Evolutionary conservation across 148 eudicot genomes (phyloP).

Genomic region (Fagopyrum esculentum): DNA sequence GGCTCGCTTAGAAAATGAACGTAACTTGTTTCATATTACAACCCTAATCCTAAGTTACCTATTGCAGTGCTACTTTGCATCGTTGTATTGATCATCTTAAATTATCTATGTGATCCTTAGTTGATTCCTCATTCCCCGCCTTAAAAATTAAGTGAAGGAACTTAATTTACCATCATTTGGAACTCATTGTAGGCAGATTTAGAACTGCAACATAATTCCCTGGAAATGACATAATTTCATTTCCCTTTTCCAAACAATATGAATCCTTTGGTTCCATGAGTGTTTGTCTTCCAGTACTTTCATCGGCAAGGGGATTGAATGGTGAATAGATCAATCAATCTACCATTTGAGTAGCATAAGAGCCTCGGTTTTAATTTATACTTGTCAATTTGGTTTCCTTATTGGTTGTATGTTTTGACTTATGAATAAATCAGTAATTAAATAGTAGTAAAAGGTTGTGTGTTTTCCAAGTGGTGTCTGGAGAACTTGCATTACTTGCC

Average conservation of each 20-base stretch:
- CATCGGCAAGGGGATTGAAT: background rate
- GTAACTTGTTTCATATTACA: too few relatives aligned
- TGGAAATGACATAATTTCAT: background rate
- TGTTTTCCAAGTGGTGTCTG: conserved; percentile 73
- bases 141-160: background rate
- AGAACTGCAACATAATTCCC: background rate
- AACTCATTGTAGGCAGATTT: background rate
- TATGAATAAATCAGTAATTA: background rate
- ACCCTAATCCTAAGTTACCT: background rate
- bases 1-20: too few relatives aligned
- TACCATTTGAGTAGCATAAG: background rate
- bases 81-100: background rate
- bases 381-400: background rate
- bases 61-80: background rate
- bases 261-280: background rate
- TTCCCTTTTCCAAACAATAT: background rate
- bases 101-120: background rate
- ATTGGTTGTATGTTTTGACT: background rate
- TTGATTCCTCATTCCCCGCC: background rate
- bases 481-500: conserved; percentile 70
- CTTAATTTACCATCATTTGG: background rate
- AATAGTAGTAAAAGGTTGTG: conserved; percentile 30
- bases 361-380: background rate
- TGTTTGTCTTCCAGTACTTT: background rate
- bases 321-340: background rate